A percentile compares a stretch with the other conserved stretches of the same genome.
phyloP scores from a whole-genome alignment of 768 basidiomycete species.

The Pulveroboletus sp. region DNA sequence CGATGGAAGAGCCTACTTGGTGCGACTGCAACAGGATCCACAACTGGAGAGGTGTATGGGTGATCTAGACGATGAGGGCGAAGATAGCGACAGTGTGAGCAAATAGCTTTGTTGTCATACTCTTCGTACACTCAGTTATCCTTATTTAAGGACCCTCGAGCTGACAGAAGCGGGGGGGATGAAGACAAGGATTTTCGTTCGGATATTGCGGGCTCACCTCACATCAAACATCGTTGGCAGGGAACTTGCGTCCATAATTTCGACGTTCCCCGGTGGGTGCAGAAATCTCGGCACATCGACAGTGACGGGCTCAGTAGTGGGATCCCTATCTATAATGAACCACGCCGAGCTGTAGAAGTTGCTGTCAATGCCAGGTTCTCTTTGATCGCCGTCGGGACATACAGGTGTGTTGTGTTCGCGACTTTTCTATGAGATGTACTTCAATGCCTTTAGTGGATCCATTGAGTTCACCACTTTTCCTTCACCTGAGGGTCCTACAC shows the following conservation, averaged over 20 bases:
- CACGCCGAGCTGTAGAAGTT: slow-evolving; percentile 57
- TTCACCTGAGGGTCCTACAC: slow-evolving; percentile 50
- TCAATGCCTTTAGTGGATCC: slow-evolving; percentile 44
- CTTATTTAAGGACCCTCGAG: slow-evolving; percentile 8
- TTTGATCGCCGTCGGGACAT: slow-evolving; percentile 73
- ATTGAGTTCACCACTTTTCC: slow-evolving; percentile 69
- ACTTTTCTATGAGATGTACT: background rate
- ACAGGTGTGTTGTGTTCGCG: slow-evolving; percentile 40
- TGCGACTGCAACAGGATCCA: slow-evolving; percentile 49
- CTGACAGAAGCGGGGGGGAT: slow-evolving; percentile 1
- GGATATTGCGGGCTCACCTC: slow-evolving; percentile 5
- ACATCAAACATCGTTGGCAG: slow-evolving; percentile 45
- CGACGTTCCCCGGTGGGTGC: slow-evolving; percentile 70
- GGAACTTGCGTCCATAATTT: slow-evolving; percentile 80
- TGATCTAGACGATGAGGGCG: slow-evolving; percentile 38
- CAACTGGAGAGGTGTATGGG: background rate
- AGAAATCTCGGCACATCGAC: slow-evolving; percentile 63
- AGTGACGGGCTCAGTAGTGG: slow-evolving; percentile 34
- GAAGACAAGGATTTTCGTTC: slow-evolving; percentile 3
- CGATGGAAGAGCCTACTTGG: slow-evolving; percentile 79
- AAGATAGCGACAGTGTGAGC: slow-evolving; percentile 45
- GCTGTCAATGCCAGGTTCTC: slow-evolving; percentile 80
- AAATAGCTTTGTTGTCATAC: background rate
- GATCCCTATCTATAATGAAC: slow-evolving; percentile 51
- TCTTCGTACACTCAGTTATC: slow-evolving; percentile 3